Conservation (phyloP, 2,329 filamentous ascomycete species). For the Botrytis fragariae region DNA sequence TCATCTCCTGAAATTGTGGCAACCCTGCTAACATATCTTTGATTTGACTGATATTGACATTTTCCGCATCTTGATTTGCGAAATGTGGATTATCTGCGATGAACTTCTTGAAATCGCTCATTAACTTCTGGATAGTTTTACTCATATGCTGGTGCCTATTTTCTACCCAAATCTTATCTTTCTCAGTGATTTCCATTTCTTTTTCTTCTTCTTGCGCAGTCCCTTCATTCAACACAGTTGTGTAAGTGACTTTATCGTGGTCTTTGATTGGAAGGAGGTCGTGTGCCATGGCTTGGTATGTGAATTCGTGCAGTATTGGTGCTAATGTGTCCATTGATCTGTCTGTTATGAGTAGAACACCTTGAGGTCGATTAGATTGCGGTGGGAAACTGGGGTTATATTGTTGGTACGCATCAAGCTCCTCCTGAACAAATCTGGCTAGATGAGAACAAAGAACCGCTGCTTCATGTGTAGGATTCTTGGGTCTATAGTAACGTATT, state of each 20-base stretch:
- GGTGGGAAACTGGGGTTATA: constrained; percentile 84
- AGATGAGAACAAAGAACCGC: constrained; percentile 83
- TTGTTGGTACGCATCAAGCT: constrained; percentile 84
- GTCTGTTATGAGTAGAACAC: constrained; percentile 82
- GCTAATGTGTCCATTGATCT: constrained; percentile 89
- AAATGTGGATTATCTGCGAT: constrained; percentile 90
- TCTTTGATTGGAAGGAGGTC: constrained; percentile 88
- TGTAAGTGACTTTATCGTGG: constrained; percentile 82
- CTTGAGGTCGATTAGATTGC: constrained; percentile 71
- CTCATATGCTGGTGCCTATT: constrained; percentile 97
- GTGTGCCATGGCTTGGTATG: constrained; percentile 97
- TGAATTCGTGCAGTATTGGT: constrained; percentile 91
- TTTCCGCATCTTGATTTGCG: constrained; percentile 66
- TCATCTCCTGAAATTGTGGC: constrained; percentile 92
- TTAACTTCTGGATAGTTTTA: constrained; percentile 90
- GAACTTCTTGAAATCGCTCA: constrained; percentile 90
- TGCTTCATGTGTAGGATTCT: constrained; percentile 75
- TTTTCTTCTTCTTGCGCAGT: constrained; percentile 70
- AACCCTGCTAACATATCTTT: constrained; percentile 96
- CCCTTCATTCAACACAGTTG: constrained; percentile 74
- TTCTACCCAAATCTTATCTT: constrained; percentile 92
- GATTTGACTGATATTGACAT: constrained; percentile 81
- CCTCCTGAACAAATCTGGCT: constrained; percentile 85
- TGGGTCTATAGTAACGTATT: constrained; percentile 85
- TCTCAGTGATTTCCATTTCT: constrained; percentile 86